Conservation (phyloP, 371 early-diverging fungal genomes). For the Syncephalastrum monosporum region DNA sequence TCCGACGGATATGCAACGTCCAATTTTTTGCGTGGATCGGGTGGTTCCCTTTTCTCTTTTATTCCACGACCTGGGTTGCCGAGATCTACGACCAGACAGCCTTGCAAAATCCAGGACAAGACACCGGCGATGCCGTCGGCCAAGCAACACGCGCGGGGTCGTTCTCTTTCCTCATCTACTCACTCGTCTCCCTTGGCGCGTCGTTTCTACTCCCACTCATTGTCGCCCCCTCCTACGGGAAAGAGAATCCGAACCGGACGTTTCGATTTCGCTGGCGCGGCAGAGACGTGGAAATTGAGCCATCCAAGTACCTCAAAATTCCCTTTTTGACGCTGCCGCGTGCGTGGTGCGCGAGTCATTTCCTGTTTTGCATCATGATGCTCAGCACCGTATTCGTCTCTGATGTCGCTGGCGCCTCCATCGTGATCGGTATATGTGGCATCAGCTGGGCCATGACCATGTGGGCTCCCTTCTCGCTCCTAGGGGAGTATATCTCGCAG, state of each 20-base stretch:
- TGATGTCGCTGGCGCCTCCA: constrained; percentile 46
- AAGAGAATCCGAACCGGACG: constrained; percentile 1
- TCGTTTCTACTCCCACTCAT: constrained; percentile 72
- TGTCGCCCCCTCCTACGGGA: constrained; percentile 23
- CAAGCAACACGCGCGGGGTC: constrained; percentile 84
- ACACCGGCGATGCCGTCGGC: constrained; percentile 53
- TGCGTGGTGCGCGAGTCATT: constrained; percentile 70
- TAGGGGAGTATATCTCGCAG: constrained; percentile 80
- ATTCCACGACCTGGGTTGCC: constrained; percentile 80
- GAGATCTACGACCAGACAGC: constrained; percentile 50
- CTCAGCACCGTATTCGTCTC: constrained; percentile 60
- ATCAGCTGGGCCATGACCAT: constrained; percentile 85
- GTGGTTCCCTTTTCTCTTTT: constrained; percentile 96
- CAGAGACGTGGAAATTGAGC: constrained; percentile 11
- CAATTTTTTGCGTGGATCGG: constrained; percentile 95
- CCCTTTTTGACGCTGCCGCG: constrained; percentile 55
- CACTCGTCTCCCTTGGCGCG: constrained; percentile 72
- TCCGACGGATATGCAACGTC: constrained; percentile 79
- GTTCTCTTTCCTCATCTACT: constrained; percentile 76
- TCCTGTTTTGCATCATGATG: constrained; percentile 70
- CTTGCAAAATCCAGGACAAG: constrained; percentile 18
- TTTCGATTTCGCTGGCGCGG: constrained; percentile 11
- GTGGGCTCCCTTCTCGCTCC: constrained; percentile 92
- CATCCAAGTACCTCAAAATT: constrained; percentile 19
- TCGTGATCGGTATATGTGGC: constrained; percentile 75